Evolutionary conservation across 2,329 filamentous ascomycete species (phyloP), one percentile per base, ranked within the genome.

Genomic region (Acephala macrosclerotiorum): DNA sequence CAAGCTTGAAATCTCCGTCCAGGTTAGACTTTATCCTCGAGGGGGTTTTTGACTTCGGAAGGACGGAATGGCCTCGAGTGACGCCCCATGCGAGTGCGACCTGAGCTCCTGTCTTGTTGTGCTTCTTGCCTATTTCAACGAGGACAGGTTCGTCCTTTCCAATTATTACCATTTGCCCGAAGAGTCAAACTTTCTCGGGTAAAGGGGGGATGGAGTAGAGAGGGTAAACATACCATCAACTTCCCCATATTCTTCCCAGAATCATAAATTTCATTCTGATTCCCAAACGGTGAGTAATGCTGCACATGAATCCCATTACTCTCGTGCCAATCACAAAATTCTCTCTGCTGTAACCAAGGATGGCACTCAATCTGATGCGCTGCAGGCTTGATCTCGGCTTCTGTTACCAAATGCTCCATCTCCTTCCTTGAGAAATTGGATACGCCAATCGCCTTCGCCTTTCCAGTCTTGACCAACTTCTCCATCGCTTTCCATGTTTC

Each of bases 41-140:
- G 29, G 84, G 82, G 35, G 84, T 89, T 51, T 85, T 85, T 72
- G 85, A 89, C 82, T 90, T 91, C 64, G 88, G 88, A 67, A 90
- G 81, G 42, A 89, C 86, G 14, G 87, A 83, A 75, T 87, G 86
- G 61, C 86, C 85, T 68, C 68, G 81, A 61, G 80, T 77, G 63
- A 87, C 76, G 69, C 84, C 86, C 86, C 86, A 89, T 60, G 85
- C 84, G 70, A 88, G 85, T 57, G 87, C 79, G 33, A 87, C 81
- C 77, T 89, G 87, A 8, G 85, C 86, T 26, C 87, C 80, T 9
- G 83, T 84, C 77, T 85, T 84, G 61, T 80, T 80, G 66, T 84
- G 80, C 76, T 86, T 85, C 75, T 84, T 78, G 35, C 85, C 86
- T 66, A 88, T 82, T 42, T 80, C 78, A 69, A 82, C 83, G 53